Conservation (phyloP, 805 yeast species). For the Zygosaccharomyces gambellarensis region DNA sequence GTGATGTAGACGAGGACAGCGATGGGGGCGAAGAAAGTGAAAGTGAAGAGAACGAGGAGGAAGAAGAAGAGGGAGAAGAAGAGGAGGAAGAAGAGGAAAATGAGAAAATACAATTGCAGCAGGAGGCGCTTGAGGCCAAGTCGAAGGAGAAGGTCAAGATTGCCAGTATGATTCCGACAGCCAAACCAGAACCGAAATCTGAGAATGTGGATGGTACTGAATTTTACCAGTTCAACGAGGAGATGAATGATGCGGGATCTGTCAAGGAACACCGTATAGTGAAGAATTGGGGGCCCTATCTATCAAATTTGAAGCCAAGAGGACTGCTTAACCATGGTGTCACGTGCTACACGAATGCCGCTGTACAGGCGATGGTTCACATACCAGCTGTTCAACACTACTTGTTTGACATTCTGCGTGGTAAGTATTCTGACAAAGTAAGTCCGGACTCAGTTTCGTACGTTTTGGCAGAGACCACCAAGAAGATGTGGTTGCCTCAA, state of each 20-base stretch:
- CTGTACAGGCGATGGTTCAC: slow-evolving; percentile 85
- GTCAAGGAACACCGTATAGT: slow-evolving; percentile 51
- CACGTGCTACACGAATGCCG: slow-evolving; percentile 94
- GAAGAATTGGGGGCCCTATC: slow-evolving; percentile 66
- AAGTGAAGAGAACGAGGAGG: slow-evolving; percentile 6
- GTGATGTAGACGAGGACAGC: slow-evolving; percentile 30
- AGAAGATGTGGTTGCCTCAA: slow-evolving; percentile 63
- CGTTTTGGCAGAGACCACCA: slow-evolving; percentile 61
- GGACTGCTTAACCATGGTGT: slow-evolving; percentile 91
- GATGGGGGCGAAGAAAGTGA: slow-evolving; percentile 24
- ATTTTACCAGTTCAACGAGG: slow-evolving; percentile 58
- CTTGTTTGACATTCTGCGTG: slow-evolving; percentile 56
- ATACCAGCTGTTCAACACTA: slow-evolving; percentile 89
- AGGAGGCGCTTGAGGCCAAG: slow-evolving; percentile 22
- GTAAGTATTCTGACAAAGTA: slow-evolving; percentile 45
- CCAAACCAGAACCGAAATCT: slow-evolving; percentile 13
- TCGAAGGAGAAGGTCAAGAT: slow-evolving; percentile 8
- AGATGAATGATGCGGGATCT: slow-evolving; percentile 57
- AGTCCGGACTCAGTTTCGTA: slow-evolving; percentile 57
- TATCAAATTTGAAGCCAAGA: slow-evolving; percentile 42
- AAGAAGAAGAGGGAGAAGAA: slow-evolving; percentile 26
- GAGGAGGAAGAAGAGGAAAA: slow-evolving; percentile 24
- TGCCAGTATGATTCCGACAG: background rate
- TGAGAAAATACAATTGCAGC: slow-evolving; percentile 27
- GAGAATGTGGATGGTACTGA: slow-evolving; percentile 49